Conservation (phyloP, 106 monocot species). For the Dioscorea dumetorum region DNA sequence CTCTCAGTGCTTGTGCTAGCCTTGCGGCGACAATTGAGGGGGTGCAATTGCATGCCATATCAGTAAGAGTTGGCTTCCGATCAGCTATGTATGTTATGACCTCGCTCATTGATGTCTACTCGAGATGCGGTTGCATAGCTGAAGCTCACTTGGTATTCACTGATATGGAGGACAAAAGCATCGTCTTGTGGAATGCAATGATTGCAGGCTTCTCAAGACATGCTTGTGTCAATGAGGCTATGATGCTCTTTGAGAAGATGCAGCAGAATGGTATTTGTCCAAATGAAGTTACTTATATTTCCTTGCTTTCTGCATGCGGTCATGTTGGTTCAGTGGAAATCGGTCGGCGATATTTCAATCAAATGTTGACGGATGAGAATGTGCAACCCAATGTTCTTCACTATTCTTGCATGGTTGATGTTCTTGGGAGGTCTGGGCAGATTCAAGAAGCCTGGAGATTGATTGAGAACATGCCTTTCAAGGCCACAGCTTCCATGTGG, state of each 20-base stretch:
- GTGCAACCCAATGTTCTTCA: conserved; percentile 44
- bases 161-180: conserved; percentile 18
- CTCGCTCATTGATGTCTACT: conserved; percentile 53
- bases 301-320: conserved; percentile 52
- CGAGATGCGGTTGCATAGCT: conserved; percentile 43
- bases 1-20: conserved; percentile 47
- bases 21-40: conserved; percentile 39
- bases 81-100: conserved; percentile 36
- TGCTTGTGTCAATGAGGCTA: conserved; percentile 21
- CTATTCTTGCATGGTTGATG: conserved; percentile 81
- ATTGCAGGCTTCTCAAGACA: conserved; percentile 55
- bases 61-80: conserved; percentile 22
- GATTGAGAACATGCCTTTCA: conserved; percentile 40
- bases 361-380: conserved; percentile 27
- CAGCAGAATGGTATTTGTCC: conserved; percentile 29
- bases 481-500: conserved; percentile 48
- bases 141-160: conserved; percentile 41
- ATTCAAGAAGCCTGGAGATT: conserved; percentile 51
- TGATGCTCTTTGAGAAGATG: conserved; percentile 68
- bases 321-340: conserved; percentile 47
- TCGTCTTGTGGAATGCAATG: conserved; percentile 70
- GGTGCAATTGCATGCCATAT: conserved; percentile 42
- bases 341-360: conserved; percentile 37
- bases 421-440: conserved; percentile 49
- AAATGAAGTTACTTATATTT: conserved; percentile 52